Evolutionary conservation across 768 basidiomycete species (phyloP), one percentile per base, ranked within the genome.

Genomic region (Epithele typhae): DNA sequence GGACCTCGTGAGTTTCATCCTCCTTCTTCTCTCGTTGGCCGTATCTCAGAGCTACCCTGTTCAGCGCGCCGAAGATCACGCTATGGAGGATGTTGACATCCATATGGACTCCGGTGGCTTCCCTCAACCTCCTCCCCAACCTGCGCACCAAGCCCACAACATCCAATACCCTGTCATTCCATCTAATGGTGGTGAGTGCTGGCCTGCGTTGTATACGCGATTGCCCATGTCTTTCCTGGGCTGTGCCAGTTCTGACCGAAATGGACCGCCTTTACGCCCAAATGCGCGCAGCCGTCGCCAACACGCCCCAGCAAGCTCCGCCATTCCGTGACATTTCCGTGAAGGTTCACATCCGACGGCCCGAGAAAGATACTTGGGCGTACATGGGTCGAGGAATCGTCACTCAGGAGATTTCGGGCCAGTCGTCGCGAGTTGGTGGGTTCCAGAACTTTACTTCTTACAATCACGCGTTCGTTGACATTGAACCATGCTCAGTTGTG

Each of bases 321-420:
- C 54, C 50, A 15, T 51, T 53, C 37, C 79, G 82, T 43, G 87
- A 91, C 48, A 77, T 91, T 49, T 78, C 85, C 48, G 89, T 91
- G 49, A 90, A 91, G 63, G 87, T 92, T 17, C 89, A 91, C 58
- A 84, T 89, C 54, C 75, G 89, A 53, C 72, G 80, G 55, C 83
- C 88, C 27, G 88, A 89, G 45, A 79, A 71, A 59, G 89, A 91
- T 62, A 76, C 82, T 15, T 91, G 89, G 89, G 70, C 78, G 22
- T 92, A 91, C 56, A 74, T 90, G 40, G 89, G 89, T 10, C 77
- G 88, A 58, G 89, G 81, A 18, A 60, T 84, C 21, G 87, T 89
- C 40, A 74, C 82, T 23, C 85, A 90, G 51, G 89, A 91, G 64
- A 64, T 85, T 25, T 67, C 68, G 21, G 87, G 87, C 11, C 88